Conservation (phyloP, 108 stramenopile genomes). For the Chaetoceros muelleri region DNA sequence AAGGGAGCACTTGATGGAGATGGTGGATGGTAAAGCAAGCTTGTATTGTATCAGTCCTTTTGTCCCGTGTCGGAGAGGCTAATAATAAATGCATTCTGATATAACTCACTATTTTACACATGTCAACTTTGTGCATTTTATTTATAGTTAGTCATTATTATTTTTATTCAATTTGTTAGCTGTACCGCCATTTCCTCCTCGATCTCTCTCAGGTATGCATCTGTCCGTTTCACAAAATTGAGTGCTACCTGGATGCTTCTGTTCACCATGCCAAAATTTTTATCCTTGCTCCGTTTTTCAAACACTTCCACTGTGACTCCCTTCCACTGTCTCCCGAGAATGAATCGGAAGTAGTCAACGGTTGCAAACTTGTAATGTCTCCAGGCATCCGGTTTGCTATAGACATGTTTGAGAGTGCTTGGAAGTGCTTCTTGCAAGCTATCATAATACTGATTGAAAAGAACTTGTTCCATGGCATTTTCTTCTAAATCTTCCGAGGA, state of each 20-base stretch:
- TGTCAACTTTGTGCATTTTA: background rate
- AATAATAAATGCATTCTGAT: no score
- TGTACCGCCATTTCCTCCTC: constrained; percentile 25
- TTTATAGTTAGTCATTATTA: constrained; percentile 1
- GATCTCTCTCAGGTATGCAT: constrained; percentile 34
- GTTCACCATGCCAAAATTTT: constrained; percentile 60
- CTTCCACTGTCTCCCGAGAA: constrained; percentile 47
- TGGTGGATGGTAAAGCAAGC: constrained; percentile 77
- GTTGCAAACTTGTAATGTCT: constrained; percentile 57
- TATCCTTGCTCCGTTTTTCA: constrained; percentile 37
- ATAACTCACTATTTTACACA: no score
- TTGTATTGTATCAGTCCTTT: no score
- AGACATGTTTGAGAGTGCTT: constrained; percentile 1
- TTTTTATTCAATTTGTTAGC: background rate
- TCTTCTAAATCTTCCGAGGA: constrained; percentile 32
- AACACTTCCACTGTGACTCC: constrained; percentile 30
- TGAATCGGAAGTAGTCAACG: constrained; percentile 58
- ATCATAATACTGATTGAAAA: constrained; percentile 43
- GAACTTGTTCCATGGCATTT: constrained; percentile 12
- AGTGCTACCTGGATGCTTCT: constrained; percentile 49
- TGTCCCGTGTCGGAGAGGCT: no score
- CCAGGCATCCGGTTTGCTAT: constrained; percentile 37
- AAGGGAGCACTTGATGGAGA: constrained; percentile 66
- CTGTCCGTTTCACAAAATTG: constrained; percentile 47
- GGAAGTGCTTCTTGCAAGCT: constrained; percentile 23